Conservation (phyloP, 2,329 filamentous ascomycete genomes). For the Elsinoe australis region DNA sequence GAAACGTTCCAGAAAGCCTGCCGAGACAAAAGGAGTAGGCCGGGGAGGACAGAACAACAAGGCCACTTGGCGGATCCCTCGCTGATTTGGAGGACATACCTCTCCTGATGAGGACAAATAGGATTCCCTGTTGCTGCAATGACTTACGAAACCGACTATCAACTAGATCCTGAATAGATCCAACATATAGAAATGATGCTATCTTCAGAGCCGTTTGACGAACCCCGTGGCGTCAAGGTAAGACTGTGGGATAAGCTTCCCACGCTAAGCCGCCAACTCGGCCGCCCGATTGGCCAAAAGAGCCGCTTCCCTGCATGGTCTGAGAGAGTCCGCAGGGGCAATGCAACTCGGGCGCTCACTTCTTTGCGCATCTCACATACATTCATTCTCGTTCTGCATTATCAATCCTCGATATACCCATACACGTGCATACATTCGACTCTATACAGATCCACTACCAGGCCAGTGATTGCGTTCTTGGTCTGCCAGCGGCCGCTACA, state of each 20-base stretch:
- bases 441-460: background rate
- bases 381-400: constrained; percentile 3
- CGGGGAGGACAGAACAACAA: background rate
- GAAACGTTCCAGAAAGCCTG: no score
- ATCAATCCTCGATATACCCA: constrained; percentile 11
- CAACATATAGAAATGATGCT: background rate
- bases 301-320: constrained; percentile 14
- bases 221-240: background rate
- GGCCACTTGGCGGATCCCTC: constrained; percentile 8
- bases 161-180: background rate
- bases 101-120: background rate
- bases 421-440: background rate
- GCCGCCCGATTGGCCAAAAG: background rate
- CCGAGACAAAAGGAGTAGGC: no score
- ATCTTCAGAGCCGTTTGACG: background rate
- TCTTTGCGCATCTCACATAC: background rate
- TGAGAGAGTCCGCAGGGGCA: constrained; percentile 13
- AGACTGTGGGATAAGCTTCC: constrained; percentile 9
- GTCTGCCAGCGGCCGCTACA: background rate
- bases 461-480: background rate
- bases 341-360: constrained; percentile 2
- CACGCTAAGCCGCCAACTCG: background rate
- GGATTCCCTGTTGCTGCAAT: background rate
- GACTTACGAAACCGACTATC: background rate
- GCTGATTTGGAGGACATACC: background rate